Evolutionary conservation across 257 asterid species (phyloP), one percentile per base, ranked within the genome.

Genomic region (Fraxinus americana): DNA sequence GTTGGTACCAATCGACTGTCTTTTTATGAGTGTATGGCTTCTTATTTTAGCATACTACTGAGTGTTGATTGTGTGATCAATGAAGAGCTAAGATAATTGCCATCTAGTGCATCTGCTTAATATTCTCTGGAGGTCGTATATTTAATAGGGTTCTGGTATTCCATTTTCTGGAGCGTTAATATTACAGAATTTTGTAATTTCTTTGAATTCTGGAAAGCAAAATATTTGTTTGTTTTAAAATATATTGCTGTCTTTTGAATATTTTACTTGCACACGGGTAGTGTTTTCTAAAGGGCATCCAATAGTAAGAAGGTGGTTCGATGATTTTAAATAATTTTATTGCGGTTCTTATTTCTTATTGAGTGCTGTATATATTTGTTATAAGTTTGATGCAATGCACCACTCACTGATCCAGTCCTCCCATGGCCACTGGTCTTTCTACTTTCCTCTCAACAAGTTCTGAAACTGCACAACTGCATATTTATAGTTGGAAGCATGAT

Each of bases 51-150:
- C 29, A 5, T 38, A 32, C 12, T 57, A 54, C 29, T 71, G 72
- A 29, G 48, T 72, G 27, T 27, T 34, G 45, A 72, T 21, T 67
- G 79, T 76, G 41, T 75, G 72, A 32, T 79, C 57, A 41, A 41
- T 79, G 5, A 70, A 38, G 27, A 50, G 36, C 34, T 82, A 45
- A 57, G 36, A 5, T 13, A 57, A 34, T 63, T 74, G 16, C 41
- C 34, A 32, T 75, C 80, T 72, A 50, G 36, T 19, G 21, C 41
- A 50, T 79, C 70, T 67, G 16, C 69, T 32, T 63, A 23, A 41
- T 21, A 23, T 50, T 83, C 30, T 36, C 67, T 66, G 68, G 73
- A 73, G 68, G 76, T 59, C 59, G 21, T 63, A 63, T 59, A 25
- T 48, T 73, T 72, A 29, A 54, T 41, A 65, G 75, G 73, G 21